A percentile compares a stretch with the other conserved stretches of the same genome.
Evolutionary conservation across 31 red algal genomes (phyloP).

Genomic region (Odonthalia washingtoniensis): DNA sequence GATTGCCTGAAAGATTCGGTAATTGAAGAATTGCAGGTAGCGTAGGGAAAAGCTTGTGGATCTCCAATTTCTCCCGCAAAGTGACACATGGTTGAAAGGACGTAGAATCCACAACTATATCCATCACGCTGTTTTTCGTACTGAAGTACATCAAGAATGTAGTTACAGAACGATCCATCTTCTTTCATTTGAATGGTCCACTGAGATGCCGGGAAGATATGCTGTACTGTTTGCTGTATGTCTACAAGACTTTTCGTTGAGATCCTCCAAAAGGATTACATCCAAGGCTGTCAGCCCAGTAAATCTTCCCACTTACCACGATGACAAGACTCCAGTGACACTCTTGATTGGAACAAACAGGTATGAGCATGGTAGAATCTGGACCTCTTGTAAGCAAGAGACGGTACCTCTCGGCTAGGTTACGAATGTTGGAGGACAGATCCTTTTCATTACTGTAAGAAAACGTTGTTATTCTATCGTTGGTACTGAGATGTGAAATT

Average conservation of each 20-base stretch:
- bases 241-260: not conserved
- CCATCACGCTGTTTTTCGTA: slow-evolving; percentile 44
- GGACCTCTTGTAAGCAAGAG: not conserved
- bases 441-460: not conserved
- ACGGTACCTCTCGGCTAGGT: not conserved
- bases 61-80: not conserved
- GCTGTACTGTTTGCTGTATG: not conserved
- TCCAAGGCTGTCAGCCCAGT: slow-evolving; percentile 14
- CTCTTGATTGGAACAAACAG: not conserved
- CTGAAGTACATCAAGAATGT: slow-evolving; percentile 29
- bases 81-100: slow-evolving; percentile 16
- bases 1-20: not conserved
- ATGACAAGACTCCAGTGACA: slow-evolving; percentile 9
- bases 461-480: not conserved
- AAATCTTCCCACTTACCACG: not conserved
- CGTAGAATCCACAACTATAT: slow-evolving; percentile 50
- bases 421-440: not conserved
- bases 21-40: not conserved
- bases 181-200: not conserved
- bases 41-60: not conserved
- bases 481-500: not conserved
- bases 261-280: not conserved
- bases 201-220: not conserved
- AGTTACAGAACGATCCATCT: slow-evolving; percentile 13
- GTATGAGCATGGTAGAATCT: not conserved